A percentile compares a stretch with the other conserved stretches of the same genome.
phyloP scores from a whole-genome alignment of 768 basidiomycete species.

The Gloeophyllum trabeum region DNA sequence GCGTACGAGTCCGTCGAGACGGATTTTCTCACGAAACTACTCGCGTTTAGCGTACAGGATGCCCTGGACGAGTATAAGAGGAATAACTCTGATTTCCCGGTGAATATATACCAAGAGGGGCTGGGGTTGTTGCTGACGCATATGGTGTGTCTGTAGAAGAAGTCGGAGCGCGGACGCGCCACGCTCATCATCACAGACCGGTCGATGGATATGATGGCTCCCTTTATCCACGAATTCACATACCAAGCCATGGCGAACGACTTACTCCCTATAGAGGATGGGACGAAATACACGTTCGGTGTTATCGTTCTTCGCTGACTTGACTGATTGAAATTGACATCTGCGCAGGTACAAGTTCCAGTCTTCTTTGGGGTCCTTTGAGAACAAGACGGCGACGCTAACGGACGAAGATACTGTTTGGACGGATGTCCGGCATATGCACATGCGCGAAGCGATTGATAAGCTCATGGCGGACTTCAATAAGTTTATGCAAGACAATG shows the following conservation, averaged over 20 bases:
- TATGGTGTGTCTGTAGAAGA: slow-evolving; percentile 10
- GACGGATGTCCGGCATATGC: slow-evolving; percentile 91
- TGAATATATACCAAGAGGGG: too few relatives aligned
- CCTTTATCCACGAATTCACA: slow-evolving; percentile 94
- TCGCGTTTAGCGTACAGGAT: slow-evolving; percentile 79
- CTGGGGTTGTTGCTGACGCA: too few relatives aligned
- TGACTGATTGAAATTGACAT: too few relatives aligned
- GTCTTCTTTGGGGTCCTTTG: slow-evolving; percentile 72
- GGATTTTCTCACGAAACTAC: slow-evolving; percentile 68
- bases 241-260: slow-evolving; percentile 99
- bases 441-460: slow-evolving; percentile 98
- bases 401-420: slow-evolving; percentile 84
- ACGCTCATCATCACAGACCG: slow-evolving; percentile 91
- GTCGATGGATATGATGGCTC: slow-evolving; percentile 88
- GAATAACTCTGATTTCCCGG: slow-evolving; percentile 78
- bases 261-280: slow-evolving; percentile 79
- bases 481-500: slow-evolving; percentile 87
- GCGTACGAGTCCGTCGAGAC: slow-evolving; percentile 59
- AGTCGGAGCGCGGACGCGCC: slow-evolving; percentile 47
- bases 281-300: slow-evolving; percentile 75
- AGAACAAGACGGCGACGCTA: slow-evolving; percentile 82
- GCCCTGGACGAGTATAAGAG: slow-evolving; percentile 84
- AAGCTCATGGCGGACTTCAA: slow-evolving; percentile 96
- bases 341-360: slow-evolving; percentile 82
- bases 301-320: too few relatives aligned